Evolutionary conservation across 2,329 filamentous ascomycete genomes (phyloP), one percentile per base, ranked within the genome.

Genomic region (Trichoderma citrinoviride): DNA sequence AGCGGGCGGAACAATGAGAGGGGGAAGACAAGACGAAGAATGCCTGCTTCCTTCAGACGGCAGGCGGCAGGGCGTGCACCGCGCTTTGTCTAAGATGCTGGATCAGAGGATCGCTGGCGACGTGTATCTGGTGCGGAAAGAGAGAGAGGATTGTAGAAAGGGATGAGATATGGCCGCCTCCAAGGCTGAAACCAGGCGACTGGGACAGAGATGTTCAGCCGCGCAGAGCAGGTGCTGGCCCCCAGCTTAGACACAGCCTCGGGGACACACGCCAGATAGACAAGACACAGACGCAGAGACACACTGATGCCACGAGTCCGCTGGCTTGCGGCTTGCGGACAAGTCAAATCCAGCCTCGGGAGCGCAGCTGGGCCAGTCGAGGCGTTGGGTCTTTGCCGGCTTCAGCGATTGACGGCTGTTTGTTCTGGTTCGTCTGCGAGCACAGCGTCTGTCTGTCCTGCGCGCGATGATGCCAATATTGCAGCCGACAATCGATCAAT

Each of bases 151-250:
- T 33, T 10, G 29, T 10, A 37, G 12, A 21, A n/a, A 23, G 5
- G 50, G 50, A 27, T 15, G 40, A 15, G 33, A 55, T 56, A 19
- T 54, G 21, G 58, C 44, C 53, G 37, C 58, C 49, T n/a, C n/a
- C 58, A 40, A 62, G 58, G 47, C 58, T 61, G 58, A 41, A 50
- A 62, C 58, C 49, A 53, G 47, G 47, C 49, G 33, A 44, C 33
- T 53, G 54, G 19, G 40, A 60, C 29, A n/a, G 25, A 53, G 23
- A 25, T 21, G 49, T 29, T 62, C 60, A 62, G 60, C 60, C 60
- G 60, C 37, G 60, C 60, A 62, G 49, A 54, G 58, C 47, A 61
- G 47, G 53, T n/a, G 58, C 58, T 19, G 60, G 60, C 49, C 60
- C 49, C 49, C 25, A 54, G 49, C 25, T 53, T 62, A 50, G 60